Base-by-base conservation (phyloP, 768 basidiomycete species). In the Inosperma sp. region DNA sequence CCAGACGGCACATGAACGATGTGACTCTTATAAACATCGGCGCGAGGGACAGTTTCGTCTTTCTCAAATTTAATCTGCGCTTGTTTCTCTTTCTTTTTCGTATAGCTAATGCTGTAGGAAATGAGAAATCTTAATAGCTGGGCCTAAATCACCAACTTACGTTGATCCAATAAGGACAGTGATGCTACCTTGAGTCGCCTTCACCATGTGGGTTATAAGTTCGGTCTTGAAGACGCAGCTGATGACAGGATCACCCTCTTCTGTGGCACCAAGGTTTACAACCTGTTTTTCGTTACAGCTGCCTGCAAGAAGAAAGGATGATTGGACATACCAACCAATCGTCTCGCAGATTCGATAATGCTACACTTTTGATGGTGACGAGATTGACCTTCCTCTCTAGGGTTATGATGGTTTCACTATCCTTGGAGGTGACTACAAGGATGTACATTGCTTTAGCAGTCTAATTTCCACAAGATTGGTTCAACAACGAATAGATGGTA, bases 71-170 rank as follows among this genome's bases (percentile, higher is more conserved):
- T 87, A 68, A 99, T 91, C 47, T 81, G 76, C 4, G 86, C 83
- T 62, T 83, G 83, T 72, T 98, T 99, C 56, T 94, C 94, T 70
- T 93, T 98, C 80, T 99, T 99, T 78, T 99, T 98, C 34, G 77
- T 76, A 66, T 97, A 98, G 50, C 89, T 82, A 53, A 97, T 70
- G 7, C 90, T 97, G 27, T 34, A 39, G 10, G 7, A 14, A 49
- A 53, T n/a, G 21, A 41, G 22, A 30, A 23, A 14, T 16, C 19
- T 25, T 16, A 19, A 5, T 27, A 23, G 33, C 39, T 34, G 7
- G 19, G 22, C 17, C 41, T 10, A 17, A 29, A 0, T 1, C 36
- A 1, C 4, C 13, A 17, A 71, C 91, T 59, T 64, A 95, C 93
- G 77, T 78, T 14, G 93, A 86, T 0, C 79, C 80, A 56, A 97